Evolutionary conservation across 2,329 filamentous ascomycete genomes (phyloP), one percentile per base, ranked within the genome.

Genomic region (Diaporthe citriasiana): DNA sequence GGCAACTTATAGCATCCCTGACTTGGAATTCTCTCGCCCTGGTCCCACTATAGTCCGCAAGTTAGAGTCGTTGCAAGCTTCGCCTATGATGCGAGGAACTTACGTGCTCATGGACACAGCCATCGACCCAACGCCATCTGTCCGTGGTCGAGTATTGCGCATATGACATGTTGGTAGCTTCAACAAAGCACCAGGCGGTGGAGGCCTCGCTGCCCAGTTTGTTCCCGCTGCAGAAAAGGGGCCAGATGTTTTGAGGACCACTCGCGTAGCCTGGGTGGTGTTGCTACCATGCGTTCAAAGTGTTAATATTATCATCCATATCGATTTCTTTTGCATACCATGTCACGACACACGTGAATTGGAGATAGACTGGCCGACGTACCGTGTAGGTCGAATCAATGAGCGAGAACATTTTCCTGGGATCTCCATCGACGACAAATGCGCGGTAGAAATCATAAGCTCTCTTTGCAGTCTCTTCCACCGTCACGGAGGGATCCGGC

Each of bases 391-490:
- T 76, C 4, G 79, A 80, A 70, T 84, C 83, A 27, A 84, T 84
- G 50, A 83, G 77, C 4, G 83, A 84, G 73, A 84, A 84, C 83
- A 84, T 84, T 42, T 77, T 83, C 71, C 79, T 77, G 0, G 83
- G 82, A 63, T 84, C 81, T 3, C 83, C 83, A 60, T 84, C 83
- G 4, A 83, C 81, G 5, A 84, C 82, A 68, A 84, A 84, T 1
- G 83, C 81, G 33, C 82, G 82, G 71, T 84, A 84, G 79, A 84
- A 84, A 60, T 83, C 76, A 78, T 84, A 84, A 3, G 83, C 83
- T 47, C 82, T 76, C 71, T 78, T 74, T 1, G 83, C 83, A 19
- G 82, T 84, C 78, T 84, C 81, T 73, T 82, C 82, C 15, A 82
- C 79, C 4, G 82, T 82, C 22, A 83, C 75, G 3, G 79, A 77